Evolutionary conservation across 2,329 filamentous ascomycete genomes (phyloP), one percentile per base, ranked within the genome.

Genomic region (Trichoderma koningii): DNA sequence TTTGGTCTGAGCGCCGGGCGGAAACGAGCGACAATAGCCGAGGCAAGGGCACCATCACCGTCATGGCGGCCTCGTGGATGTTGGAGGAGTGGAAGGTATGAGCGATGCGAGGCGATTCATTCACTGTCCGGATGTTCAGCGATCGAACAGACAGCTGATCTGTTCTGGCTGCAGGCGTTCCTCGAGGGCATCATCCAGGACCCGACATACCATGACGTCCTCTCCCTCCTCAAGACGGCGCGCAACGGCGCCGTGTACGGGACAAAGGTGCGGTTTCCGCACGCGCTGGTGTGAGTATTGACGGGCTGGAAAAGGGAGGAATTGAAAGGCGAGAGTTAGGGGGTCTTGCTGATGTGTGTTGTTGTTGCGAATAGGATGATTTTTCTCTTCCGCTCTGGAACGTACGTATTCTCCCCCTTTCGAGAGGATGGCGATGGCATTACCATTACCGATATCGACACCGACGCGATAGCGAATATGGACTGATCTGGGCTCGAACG

Each of bases 231-330:
- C 77, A 99, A 99, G 85, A 92, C 88, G 73, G 90, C 95, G 70
- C 92, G 95, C 79, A 99, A 98, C 87, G 95, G 95, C 77, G 89
- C 93, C 70, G 92, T 99, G 68, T 99, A 99, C 80, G 95, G 95
- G 67, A 88, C 91, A 72, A 98, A 98, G 86, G 92, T 99, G 78
- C 93, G 95, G 69, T 98, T 99, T 81, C 95, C 95, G 69, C 95
- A 99, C 81, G 95, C 95, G 67, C 85, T 99, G 71, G 95, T 99
- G 82, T 84, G 78, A 68, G 81, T 69, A 23, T 81, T 71, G 23
- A 7, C 30, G 28, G 51, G 3, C 7, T 5, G 12, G 17, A 19
- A 26, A n/a, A 17, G 52, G 34, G 19, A n/a, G 9, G 10, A 34
- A 34, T 34, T 9, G 9, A 34, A 30, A 10, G 7, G 7, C 30